These are phyloP conservation scores for Neospermospora avenae DNA, from an alignment of 2,329 filamentous ascomycete genomes.

Conservation along the genomic window DNA sequence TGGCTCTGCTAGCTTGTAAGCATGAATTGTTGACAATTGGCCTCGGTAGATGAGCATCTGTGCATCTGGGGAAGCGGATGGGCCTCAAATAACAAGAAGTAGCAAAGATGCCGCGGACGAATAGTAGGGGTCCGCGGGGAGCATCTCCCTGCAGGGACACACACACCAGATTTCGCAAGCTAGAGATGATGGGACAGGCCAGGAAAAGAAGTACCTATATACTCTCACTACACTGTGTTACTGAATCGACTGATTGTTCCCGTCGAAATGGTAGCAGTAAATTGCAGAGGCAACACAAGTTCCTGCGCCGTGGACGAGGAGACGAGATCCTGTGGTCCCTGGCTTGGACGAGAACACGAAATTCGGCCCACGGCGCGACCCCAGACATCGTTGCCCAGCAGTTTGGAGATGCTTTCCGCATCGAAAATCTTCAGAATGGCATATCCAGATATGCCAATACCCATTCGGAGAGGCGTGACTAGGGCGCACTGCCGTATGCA, in stretches of 20 bases:
- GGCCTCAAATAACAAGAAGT: not conserved
- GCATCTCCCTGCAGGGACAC: conserved; percentile 1
- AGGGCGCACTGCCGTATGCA: not conserved
- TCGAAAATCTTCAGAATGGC: not conserved
- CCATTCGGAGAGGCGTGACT: not conserved
- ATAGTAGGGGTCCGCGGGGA: conserved; percentile 1
- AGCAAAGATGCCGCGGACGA: not conserved
- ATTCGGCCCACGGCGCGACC: no score
- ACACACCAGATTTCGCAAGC: not conserved
- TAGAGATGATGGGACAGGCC: not conserved
- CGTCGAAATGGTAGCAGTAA: not conserved
- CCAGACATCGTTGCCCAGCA: not conserved
- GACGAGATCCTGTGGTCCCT: not conserved
- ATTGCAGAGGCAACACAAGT: not conserved
- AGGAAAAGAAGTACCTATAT: not conserved
- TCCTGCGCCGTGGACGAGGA: not conserved
- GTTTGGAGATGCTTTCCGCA: not conserved
- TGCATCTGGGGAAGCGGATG: not conserved
- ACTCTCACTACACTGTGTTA: no score
- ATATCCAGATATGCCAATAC: not conserved
- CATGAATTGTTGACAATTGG: not conserved
- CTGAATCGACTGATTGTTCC: not conserved
- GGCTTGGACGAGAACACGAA: not conserved
- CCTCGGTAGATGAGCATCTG: conserved; percentile 4
- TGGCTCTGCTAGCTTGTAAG: not conserved